Percentiles rank a stretch among this genome's conserved stretches.
phyloP scores from a whole-genome alignment of 345 rosid species.

The Cardiospermum halicacabum region DNA sequence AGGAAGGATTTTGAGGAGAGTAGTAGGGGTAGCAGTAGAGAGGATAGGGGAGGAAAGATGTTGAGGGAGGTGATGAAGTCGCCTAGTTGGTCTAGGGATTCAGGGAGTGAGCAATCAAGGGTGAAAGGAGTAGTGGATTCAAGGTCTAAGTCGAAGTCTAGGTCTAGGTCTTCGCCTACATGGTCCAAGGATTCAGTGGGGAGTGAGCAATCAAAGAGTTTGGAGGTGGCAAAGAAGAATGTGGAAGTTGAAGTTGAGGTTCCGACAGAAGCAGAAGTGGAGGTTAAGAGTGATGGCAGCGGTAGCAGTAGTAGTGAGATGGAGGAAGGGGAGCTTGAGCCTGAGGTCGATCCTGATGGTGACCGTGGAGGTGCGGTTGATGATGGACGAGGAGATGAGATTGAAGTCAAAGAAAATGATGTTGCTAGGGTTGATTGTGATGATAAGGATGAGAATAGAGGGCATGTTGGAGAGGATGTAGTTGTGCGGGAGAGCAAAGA shows the following conservation, averaged over 20 bases:
- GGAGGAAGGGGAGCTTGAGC: constrained; percentile 99
- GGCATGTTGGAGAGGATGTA: constrained; percentile 19
- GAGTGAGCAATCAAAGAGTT: constrained; percentile 62
- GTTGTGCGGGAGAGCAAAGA: constrained; percentile 24
- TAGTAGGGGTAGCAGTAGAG: constrained; percentile 14
- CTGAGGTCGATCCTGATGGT: constrained; percentile 17
- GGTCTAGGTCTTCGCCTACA: constrained; percentile 48
- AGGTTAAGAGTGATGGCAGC: constrained; percentile 32
- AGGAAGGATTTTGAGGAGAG: neutral
- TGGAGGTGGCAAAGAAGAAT: constrained; percentile 40
- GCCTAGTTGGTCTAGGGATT: constrained; percentile 83
- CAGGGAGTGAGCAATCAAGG: constrained; percentile 69
- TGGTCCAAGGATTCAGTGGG: constrained; percentile 82
- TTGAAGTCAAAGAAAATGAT: constrained; percentile 16
- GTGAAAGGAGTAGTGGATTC: constrained; percentile 18
- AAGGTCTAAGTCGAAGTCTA: constrained; percentile 17
- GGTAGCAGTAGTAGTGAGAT: constrained; percentile 72
- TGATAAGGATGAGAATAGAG: constrained; percentile 17
- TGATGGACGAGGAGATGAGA: constrained; percentile 13
- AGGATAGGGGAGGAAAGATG: constrained; percentile 35
- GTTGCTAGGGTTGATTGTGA: constrained; percentile 12
- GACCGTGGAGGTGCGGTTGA: constrained; percentile 13
- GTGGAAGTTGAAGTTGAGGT: constrained; percentile 32
- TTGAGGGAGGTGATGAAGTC: constrained; percentile 47
- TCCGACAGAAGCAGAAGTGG: constrained; percentile 33